These are phyloP conservation scores for Talaromyces sp. DNA, from an alignment of 2,329 filamentous ascomycete genomes.

Conservation along the genomic window DNA sequence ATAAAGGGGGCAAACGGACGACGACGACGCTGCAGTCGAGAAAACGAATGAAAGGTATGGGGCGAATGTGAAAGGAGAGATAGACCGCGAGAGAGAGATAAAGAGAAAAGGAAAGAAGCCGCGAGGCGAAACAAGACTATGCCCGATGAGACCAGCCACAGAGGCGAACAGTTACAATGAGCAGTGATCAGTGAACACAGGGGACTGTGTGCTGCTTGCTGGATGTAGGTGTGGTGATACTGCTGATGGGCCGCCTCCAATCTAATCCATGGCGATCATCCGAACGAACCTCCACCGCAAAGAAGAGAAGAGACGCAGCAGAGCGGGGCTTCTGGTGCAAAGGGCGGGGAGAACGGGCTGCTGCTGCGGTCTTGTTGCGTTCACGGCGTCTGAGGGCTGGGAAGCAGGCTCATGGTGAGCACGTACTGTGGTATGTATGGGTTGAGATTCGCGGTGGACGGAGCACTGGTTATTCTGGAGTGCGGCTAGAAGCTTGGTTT, in stretches of 20 bases:
- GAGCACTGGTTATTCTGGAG: too few species aligned
- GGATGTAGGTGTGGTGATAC: not conserved
- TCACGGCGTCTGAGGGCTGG: not conserved
- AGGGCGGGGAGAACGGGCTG: not conserved
- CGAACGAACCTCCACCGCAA: not conserved
- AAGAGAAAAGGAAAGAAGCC: not conserved
- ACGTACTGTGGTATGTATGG: not conserved
- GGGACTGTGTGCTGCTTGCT: not conserved
- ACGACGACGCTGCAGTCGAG: not conserved
- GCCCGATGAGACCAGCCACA: not conserved
- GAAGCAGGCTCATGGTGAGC: not conserved
- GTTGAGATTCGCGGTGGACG: not conserved
- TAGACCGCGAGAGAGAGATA: not conserved
- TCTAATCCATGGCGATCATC: not conserved
- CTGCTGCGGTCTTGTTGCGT: not conserved
- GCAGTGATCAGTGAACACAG: not conserved
- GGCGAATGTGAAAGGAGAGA: not conserved
- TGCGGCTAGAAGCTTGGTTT: too few species aligned
- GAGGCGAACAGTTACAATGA: too few species aligned
- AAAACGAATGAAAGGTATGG: not conserved
- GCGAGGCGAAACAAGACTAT: not conserved
- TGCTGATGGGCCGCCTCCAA: not conserved
- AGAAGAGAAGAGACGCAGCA: not conserved
- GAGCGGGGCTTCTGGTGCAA: not conserved
- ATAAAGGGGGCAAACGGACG: not conserved